Evolutionary conservation across 2,329 filamentous ascomycete species (phyloP).

Genomic region (Trichoderma aggressivum): DNA sequence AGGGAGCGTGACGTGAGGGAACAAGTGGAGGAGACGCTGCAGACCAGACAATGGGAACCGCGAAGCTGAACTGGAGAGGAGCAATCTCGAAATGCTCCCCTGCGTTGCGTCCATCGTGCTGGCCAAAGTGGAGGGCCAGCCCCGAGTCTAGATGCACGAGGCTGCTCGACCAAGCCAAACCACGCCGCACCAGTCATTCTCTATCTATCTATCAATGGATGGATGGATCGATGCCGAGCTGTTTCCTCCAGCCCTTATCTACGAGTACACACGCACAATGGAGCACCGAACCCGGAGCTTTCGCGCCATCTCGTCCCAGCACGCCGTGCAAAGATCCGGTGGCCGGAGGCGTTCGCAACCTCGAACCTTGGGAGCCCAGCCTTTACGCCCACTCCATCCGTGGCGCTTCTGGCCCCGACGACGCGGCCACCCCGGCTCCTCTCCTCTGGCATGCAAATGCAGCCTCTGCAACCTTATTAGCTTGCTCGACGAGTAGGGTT

Average conservation of each 20-base stretch:
- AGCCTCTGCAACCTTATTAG: slow-evolving; percentile 11
- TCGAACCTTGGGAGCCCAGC: not conserved
- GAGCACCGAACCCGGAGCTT: slow-evolving; percentile 1
- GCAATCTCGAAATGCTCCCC: not conserved
- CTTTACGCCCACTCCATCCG: slow-evolving; percentile 6
- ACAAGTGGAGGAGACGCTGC: not conserved
- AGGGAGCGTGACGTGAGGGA: not conserved
- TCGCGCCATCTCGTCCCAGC: not conserved
- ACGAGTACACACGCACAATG: too few species aligned
- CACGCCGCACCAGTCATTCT: not conserved
- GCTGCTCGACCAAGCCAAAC: not conserved
- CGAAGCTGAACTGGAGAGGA: not conserved
- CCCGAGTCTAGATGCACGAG: slow-evolving; percentile 8
- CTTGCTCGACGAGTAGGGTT: not conserved
- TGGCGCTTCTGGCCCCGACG: slow-evolving; percentile 8
- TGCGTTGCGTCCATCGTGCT: not conserved
- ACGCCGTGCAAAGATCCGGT: not conserved
- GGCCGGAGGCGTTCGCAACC: not conserved
- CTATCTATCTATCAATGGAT: not conserved
- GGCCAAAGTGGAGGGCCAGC: slow-evolving; percentile 5
- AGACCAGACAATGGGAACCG: not conserved
- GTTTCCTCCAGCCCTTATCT: slow-evolving; percentile 10
- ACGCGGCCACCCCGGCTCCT: slow-evolving; percentile 9
- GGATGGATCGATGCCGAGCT: not conserved
- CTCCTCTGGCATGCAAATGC: not conserved